phyloP scores from a whole-genome alignment of 108 stramenopile species.

The Cyclotella baltica region DNA sequence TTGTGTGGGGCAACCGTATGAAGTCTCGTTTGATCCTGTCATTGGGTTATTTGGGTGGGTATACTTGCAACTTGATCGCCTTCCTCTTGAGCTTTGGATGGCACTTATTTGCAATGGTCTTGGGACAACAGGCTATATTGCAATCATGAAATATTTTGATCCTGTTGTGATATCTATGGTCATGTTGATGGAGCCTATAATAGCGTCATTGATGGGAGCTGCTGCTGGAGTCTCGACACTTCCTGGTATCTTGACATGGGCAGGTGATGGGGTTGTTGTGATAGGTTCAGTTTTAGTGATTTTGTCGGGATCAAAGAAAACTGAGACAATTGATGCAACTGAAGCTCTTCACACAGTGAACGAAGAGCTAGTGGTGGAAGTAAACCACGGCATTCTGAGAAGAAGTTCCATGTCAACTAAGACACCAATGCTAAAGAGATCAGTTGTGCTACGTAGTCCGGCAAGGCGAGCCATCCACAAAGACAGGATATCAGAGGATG shows the following conservation, averaged over 20 bases:
- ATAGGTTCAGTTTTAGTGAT: constrained; percentile 45
- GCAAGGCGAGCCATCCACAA: background rate
- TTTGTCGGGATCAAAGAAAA: constrained; percentile 52
- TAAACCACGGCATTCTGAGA: background rate
- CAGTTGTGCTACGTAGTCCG: constrained; percentile 9
- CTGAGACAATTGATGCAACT: constrained; percentile 59
- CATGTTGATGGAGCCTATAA: constrained; percentile 55
- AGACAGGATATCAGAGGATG: constrained; percentile 2
- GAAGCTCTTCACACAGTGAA: constrained; percentile 30
- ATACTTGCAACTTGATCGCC: constrained; percentile 40
- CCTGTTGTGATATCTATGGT: constrained; percentile 62
- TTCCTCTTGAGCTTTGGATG: constrained; percentile 60
- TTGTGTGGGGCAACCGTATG: constrained; percentile 22
- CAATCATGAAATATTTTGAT: constrained; percentile 75
- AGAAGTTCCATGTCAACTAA: constrained; percentile 18
- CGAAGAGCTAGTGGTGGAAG: constrained; percentile 5
- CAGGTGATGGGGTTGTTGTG: constrained; percentile 43
- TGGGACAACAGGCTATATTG: constrained; percentile 72
- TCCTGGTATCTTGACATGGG: constrained; percentile 45
- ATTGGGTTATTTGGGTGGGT: constrained; percentile 69
- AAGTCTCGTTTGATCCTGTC: constrained; percentile 38
- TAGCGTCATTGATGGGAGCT: constrained; percentile 39
- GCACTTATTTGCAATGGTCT: constrained; percentile 62
- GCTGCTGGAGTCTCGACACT: constrained; percentile 36
- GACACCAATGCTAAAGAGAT: constrained; percentile 3